These are phyloP conservation scores for Rhododendron mucronatum DNA, from an alignment of 148 eudicot genomes.

Conservation along the genomic window DNA sequence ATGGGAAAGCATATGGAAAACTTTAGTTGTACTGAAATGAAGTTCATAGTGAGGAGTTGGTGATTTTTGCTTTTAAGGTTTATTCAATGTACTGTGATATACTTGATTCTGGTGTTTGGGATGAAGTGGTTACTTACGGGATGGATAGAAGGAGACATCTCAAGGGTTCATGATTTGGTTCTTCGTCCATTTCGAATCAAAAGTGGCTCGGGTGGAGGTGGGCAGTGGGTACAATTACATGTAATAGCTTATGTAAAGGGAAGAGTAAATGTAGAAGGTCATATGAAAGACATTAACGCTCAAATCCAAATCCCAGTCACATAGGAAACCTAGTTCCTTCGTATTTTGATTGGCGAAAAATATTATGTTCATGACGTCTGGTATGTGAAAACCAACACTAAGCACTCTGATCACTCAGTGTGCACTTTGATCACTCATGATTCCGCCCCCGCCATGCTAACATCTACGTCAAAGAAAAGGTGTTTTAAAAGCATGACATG, in stretches of 20 bases:
- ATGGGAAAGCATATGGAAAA: neutral
- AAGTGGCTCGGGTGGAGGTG: neutral
- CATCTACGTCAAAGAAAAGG: neutral
- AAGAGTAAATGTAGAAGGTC: neutral
- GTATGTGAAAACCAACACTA: neutral
- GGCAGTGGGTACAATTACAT: neutral
- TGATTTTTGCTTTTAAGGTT: neutral
- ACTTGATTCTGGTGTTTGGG: neutral
- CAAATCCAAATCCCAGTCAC: too few relatives aligned
- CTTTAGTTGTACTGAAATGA: neutral
- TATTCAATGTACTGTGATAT: neutral
- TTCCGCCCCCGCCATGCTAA: neutral
- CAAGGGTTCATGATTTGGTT: neutral
- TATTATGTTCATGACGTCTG: neutral
- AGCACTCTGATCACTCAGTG: neutral
- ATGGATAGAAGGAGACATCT: neutral
- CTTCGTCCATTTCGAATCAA: neutral
- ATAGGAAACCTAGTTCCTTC: neutral
- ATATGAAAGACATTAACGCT: too few relatives aligned
- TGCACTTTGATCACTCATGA: neutral
- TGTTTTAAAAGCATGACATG: neutral
- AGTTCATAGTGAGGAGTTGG: neutral
- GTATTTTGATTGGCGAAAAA: neutral
- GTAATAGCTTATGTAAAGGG: neutral
- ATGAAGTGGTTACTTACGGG: neutral